phyloP scores from a whole-genome alignment of 192 early-diverging fungal species.

The Entophlyctis luteolus region DNA sequence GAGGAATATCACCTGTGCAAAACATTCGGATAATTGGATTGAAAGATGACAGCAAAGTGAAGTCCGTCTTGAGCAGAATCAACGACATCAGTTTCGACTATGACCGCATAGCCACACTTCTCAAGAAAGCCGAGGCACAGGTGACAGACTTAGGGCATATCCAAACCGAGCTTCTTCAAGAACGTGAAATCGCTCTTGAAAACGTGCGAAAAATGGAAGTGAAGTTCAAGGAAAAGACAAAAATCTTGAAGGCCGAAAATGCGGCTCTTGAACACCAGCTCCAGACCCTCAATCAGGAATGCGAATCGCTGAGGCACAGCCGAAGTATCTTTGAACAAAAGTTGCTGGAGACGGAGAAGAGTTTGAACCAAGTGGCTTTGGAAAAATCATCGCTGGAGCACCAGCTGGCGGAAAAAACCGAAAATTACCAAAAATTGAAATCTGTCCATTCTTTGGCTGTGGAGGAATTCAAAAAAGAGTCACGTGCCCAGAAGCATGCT shows the following conservation, averaged over 20 bases:
- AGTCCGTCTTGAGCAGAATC: slow-evolving; percentile 4
- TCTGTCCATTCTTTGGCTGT: slow-evolving; percentile 7
- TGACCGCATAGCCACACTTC: slow-evolving; percentile 8
- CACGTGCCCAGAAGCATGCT: not conserved
- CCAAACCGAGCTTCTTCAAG: not conserved
- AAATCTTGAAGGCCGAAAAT: not conserved
- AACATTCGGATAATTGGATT: slow-evolving; percentile 5
- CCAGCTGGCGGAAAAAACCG: not conserved
- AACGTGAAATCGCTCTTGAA: not conserved
- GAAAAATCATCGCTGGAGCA: not conserved
- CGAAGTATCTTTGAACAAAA: not conserved
- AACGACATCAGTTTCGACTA: slow-evolving; percentile 17
- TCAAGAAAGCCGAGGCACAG: slow-evolving; percentile 1
- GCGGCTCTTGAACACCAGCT: slow-evolving; percentile 3
- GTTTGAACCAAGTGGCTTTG: not conserved
- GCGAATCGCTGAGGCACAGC: not conserved
- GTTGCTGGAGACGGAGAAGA: not conserved
- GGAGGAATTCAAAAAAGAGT: slow-evolving; percentile 2
- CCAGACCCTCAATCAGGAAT: not conserved
- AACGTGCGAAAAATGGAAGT: slow-evolving; percentile 25
- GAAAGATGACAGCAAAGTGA: slow-evolving; percentile 1
- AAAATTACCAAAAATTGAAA: not conserved
- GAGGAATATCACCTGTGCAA: not conserved
- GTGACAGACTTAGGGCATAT: not conserved
- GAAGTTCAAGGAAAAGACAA: slow-evolving; percentile 21